Percentiles rank a stretch among this genome's conserved stretches.
phyloP scores from a whole-genome alignment of 345 rosid genomes.

The Zanthoxylum bungeanum region DNA sequence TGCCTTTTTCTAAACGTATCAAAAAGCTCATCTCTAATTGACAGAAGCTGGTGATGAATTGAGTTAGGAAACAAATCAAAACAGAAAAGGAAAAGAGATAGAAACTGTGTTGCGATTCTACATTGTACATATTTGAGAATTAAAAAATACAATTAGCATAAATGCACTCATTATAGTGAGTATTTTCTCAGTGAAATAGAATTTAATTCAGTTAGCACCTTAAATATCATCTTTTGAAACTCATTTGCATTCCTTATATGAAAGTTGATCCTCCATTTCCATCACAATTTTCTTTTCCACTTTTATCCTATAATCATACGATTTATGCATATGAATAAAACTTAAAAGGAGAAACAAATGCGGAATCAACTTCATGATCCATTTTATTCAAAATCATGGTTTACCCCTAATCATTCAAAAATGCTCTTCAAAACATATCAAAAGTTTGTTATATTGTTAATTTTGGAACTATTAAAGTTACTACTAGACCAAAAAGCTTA shows the following conservation, averaged over 20 bases:
- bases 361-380: not conserved
- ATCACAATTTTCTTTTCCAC: not conserved
- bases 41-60: conserved; percentile 53
- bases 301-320: not conserved
- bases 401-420: not conserved
- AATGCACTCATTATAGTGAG: not conserved
- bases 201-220: not conserved
- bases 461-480: not conserved
- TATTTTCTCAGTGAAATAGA: not conserved
- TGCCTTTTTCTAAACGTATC: conserved; percentile 94
- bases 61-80: conserved; percentile 14
- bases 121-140: not conserved
- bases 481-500: not conserved
- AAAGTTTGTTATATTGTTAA: not conserved
- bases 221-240: not conserved
- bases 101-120: not conserved
- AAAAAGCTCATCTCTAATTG: conserved; percentile 92
- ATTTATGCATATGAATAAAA: not conserved
- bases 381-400: not conserved
- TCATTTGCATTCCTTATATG: not conserved
- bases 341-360: not conserved
- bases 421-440: not conserved
- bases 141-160: not conserved
- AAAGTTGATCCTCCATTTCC: not conserved
- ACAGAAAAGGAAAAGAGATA: not conserved